Evolutionary conservation across 768 basidiomycete genomes (phyloP), one percentile per base, ranked within the genome.

Genomic region (Tubosaeta sp.): DNA sequence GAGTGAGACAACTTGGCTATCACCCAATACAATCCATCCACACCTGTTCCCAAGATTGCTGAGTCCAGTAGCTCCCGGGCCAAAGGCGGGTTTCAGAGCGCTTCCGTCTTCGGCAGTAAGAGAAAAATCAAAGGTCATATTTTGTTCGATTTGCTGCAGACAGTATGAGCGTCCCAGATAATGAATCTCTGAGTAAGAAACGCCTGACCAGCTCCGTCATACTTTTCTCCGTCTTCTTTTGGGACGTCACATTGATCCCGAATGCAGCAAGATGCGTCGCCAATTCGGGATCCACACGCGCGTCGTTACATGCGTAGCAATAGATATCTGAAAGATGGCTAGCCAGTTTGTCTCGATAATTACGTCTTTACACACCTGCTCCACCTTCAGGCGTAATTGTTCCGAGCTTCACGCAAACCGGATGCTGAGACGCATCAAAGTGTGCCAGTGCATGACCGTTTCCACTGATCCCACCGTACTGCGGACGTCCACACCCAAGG

Each of bases 371-470:
- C 82, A 25, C 45, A 90, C 93, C 93, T 50, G 90, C 95, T 1
- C 74, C 80, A 3, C 95, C 95, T 62, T 98, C 94, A 0, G 96
- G 90, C 1, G 94, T 94, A 57, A 99, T 96, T 0, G 95, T 98
- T 0, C 96, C 96, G 0, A 97, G 74, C 66, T 98, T 99, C 30
- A 97, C 94, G 48, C 86, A 87, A 19, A 94, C 78, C 0, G 83
- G 78, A 61, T 99, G 96, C 0, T 76, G 73, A 0, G 86, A 84
- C 39, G 78, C 72, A 41, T 86, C 65, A 45, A 75, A 95, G 64
- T 99, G 96, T 10, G 71, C 64, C 29, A 98, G 68, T 0, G 88
- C 95, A 61, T 99, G 96, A 0, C 94, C 86, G 59, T 97, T 94
- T 1, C 96, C 96, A 0, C 82, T 84, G 0, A 78, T 45, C 1